phyloP scores from a whole-genome alignment of 768 basidiomycete species.

The Naganishia vishniacii region DNA sequence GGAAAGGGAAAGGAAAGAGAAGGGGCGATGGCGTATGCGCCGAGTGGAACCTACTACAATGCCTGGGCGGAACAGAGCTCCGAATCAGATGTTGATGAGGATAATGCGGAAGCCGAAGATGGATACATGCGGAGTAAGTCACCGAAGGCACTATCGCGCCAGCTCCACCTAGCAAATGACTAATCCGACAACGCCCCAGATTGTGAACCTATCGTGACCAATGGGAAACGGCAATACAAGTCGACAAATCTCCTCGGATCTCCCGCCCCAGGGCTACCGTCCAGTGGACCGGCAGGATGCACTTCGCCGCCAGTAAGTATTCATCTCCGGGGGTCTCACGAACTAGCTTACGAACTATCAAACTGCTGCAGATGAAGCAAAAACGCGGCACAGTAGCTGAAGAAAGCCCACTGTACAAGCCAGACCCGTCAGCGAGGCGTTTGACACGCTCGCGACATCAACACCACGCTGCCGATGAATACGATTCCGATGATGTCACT shows the following conservation, averaged over 20 bases:
- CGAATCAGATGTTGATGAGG: neutral
- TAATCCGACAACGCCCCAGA: too few relatives aligned
- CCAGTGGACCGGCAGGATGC: neutral
- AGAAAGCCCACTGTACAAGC: neutral
- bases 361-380: neutral
- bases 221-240: slow-evolving; percentile 1
- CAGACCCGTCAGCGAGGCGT: neutral
- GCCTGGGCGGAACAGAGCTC: neutral
- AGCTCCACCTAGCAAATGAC: too few relatives aligned
- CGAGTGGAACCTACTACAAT: neutral
- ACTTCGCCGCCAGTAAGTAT: too few relatives aligned
- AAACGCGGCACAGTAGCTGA: neutral
- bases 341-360: neutral
- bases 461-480: neutral
- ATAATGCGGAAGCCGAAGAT: neutral
- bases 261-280: neutral
- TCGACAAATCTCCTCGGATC: slow-evolving; percentile 12
- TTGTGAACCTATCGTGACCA: slow-evolving; percentile 5
- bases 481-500: slow-evolving; percentile 11
- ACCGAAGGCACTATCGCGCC: too few relatives aligned
- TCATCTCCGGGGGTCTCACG: neutral
- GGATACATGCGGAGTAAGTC: slow-evolving; percentile 16
- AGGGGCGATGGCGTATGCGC: neutral
- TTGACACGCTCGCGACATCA: neutral
- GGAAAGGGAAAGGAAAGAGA: slow-evolving; percentile 9